These are phyloP conservation scores for Drechslerella dactyloides DNA, from an alignment of 2,329 filamentous ascomycete species.

Conservation along the genomic window DNA sequence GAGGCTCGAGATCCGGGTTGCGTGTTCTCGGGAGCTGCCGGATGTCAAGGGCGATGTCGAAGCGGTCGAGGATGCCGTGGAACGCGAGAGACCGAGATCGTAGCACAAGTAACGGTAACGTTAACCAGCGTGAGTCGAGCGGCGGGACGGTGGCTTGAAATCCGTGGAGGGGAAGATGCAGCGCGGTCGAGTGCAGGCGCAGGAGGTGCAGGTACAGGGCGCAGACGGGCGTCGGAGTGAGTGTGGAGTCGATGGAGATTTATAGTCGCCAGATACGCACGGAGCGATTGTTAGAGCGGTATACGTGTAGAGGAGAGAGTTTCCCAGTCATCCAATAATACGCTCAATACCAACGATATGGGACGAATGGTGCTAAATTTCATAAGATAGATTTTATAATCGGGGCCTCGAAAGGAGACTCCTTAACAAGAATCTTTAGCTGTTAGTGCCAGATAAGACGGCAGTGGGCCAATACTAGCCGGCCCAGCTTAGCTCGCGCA, in stretches of 20 bases:
- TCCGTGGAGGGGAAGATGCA: background rate
- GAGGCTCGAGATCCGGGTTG: background rate
- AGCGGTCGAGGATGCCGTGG: conserved; percentile 9
- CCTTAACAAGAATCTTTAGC: background rate
- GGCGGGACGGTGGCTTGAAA: background rate
- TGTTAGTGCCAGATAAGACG: conserved; percentile 9
- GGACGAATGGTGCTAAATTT: too few relatives aligned
- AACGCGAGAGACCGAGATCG: background rate
- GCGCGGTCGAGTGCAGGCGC: background rate
- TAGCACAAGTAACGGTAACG: background rate
- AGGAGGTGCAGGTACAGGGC: background rate
- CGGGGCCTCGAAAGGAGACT: background rate
- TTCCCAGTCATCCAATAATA: too few relatives aligned
- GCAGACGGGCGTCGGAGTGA: background rate
- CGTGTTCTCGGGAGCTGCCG: conserved; percentile 31
- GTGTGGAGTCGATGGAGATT: background rate
- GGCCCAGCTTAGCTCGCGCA: background rate
- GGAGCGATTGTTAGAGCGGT: background rate
- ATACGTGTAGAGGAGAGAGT: background rate
- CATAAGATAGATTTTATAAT: background rate
- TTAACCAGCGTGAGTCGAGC: background rate
- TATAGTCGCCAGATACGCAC: background rate
- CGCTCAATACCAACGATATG: too few relatives aligned
- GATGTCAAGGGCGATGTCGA: conserved; percentile 24
- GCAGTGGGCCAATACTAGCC: background rate